These are phyloP conservation scores for Zoysia japonica DNA, from an alignment of 176 grass and related monocot genomes.

Conservation along the genomic window DNA sequence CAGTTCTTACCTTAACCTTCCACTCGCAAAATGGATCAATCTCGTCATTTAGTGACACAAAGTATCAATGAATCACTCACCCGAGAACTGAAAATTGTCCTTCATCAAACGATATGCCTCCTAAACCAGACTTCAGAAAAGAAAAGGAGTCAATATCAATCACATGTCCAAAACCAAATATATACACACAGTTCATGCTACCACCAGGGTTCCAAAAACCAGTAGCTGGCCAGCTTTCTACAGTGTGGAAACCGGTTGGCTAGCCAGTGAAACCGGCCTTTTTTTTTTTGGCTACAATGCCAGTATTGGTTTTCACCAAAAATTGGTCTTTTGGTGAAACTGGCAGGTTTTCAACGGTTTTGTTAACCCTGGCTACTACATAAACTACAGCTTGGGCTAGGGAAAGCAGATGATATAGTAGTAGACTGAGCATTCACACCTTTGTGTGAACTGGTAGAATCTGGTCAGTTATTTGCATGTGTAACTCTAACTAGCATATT, in stretches of 20 bases:
- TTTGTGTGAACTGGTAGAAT: background rate
- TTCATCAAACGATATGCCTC: slow-evolving; percentile 97
- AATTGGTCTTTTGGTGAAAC: too few relatives aligned
- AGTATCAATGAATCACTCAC: slow-evolving; percentile 42
- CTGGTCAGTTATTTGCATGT: slow-evolving; percentile 17
- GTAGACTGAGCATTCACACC: slow-evolving; percentile 4
- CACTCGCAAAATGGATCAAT: background rate
- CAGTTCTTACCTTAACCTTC: background rate
- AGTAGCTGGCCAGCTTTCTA: too few relatives aligned
- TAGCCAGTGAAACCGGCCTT: too few relatives aligned
- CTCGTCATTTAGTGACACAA: slow-evolving; percentile 7
- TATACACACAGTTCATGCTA: slow-evolving; percentile 9
- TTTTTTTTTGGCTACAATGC: too few relatives aligned
- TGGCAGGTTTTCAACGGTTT: too few relatives aligned
- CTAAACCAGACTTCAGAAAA: slow-evolving; percentile 72
- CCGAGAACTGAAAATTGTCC: slow-evolving; percentile 97
- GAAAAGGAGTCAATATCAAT: background rate
- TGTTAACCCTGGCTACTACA: background rate
- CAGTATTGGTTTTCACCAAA: too few relatives aligned
- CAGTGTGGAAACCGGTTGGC: too few relatives aligned
- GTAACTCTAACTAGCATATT: background rate
- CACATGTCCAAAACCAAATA: slow-evolving; percentile 2
- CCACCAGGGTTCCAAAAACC: background rate
- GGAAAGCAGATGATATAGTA: slow-evolving; percentile 8
- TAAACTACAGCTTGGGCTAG: background rate